These are phyloP conservation scores for Naganishia randhawae DNA, from an alignment of 768 basidiomycete genomes.

Conservation along the genomic window DNA sequence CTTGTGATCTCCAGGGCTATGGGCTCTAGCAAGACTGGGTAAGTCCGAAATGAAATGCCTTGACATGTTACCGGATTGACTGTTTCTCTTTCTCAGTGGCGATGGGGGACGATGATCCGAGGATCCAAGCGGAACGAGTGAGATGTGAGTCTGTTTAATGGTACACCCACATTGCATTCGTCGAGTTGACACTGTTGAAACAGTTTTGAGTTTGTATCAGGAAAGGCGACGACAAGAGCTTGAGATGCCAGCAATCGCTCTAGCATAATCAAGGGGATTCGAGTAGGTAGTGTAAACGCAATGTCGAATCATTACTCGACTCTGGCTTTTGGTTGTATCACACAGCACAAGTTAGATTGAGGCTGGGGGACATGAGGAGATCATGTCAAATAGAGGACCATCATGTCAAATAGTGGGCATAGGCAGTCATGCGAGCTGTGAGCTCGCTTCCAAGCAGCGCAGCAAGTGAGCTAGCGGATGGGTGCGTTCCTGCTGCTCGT, in stretches of 20 bases:
- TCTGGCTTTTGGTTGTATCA: neutral
- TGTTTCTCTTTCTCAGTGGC: neutral
- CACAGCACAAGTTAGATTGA: neutral
- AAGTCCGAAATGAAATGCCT: neutral
- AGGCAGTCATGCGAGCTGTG: too few relatives aligned
- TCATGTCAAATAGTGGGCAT: too few relatives aligned
- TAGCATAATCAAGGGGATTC: neutral
- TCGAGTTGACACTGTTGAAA: neutral
- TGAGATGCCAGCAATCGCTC: neutral
- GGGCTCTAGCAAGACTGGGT: slow-evolving; percentile 17
- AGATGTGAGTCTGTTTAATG: neutral
- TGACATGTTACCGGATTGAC: neutral
- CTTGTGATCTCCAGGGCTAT: slow-evolving; percentile 13
- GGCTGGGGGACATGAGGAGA: neutral
- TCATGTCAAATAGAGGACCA: too few relatives aligned
- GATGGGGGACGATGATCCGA: slow-evolving; percentile 3
- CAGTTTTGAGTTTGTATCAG: slow-evolving; percentile 7
- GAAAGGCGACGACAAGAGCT: slow-evolving; percentile 2
- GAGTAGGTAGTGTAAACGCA: neutral
- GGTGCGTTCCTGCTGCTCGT: too few relatives aligned
- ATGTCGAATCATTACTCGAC: neutral
- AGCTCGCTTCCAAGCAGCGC: too few relatives aligned
- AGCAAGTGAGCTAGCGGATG: too few relatives aligned
- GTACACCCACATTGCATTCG: too few relatives aligned
- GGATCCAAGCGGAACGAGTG: slow-evolving; percentile 5